These are phyloP conservation scores for Tuber umbilicatum DNA, from an alignment of 495 filamentous ascomycete genomes.

Conservation along the genomic window DNA sequence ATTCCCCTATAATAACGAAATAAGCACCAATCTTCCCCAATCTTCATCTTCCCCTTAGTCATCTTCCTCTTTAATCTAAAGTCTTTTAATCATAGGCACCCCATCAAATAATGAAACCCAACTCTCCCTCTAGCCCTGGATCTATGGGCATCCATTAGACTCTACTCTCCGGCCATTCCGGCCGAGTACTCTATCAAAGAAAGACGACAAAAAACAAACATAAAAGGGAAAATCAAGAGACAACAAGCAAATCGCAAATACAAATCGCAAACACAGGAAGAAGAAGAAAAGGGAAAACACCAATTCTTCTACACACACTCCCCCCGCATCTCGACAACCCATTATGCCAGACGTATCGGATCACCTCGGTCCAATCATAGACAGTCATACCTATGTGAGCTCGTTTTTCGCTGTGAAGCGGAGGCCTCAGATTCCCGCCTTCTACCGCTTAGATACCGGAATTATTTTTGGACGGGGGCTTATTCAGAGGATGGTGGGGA, in stretches of 20 bases:
- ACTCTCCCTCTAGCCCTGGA: neutral
- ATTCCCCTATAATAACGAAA: neutral
- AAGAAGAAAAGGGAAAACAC: slow-evolving; percentile 13
- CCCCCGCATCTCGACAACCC: neutral
- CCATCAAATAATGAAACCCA: neutral
- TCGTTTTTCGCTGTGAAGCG: neutral
- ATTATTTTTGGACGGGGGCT: neutral
- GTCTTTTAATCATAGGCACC: neutral
- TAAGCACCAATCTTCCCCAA: neutral
- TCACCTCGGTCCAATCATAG: neutral
- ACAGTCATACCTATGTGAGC: neutral
- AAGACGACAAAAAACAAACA: neutral
- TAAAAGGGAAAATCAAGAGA: slow-evolving; percentile 2
- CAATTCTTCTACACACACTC: slow-evolving; percentile 14
- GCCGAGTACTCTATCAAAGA: slow-evolving; percentile 16
- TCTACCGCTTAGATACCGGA: neutral
- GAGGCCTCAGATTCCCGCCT: neutral
- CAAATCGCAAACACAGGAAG: no score
- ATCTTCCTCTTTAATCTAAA: neutral
- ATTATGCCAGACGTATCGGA: neutral
- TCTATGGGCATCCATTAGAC: neutral
- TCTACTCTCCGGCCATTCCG: slow-evolving; percentile 8
- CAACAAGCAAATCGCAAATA: slow-evolving; percentile 3
- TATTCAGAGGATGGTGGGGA: slow-evolving; percentile 21
- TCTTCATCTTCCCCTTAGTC: no score